Base-by-base conservation (phyloP, 352 stramenopile genomes). In the Globisporangium mamillatum region DNA sequence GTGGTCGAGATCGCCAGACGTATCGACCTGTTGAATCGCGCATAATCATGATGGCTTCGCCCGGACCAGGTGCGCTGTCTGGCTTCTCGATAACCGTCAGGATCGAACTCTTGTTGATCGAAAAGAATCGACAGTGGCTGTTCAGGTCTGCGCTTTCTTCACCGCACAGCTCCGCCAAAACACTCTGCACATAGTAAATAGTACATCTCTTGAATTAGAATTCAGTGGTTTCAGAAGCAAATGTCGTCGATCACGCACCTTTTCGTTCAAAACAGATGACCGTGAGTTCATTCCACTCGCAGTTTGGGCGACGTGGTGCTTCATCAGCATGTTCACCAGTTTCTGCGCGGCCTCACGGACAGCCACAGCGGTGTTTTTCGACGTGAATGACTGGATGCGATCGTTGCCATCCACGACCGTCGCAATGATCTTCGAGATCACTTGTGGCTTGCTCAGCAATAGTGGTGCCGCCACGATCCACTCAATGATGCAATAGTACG, bases 301-400 rank as follows among this genome's bases (percentile, higher is more conserved):
- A 0, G 80, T 78, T 60, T 89, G 79, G 1, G 84, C 84, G n/a
- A 88, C 79, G 65, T 96, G 88, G 65, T 94, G 86, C 67, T 96
- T 96, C 81, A 96, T 91, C 38, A 96, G 69, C 81, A 92, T 93
- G 63, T 89, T 92, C 18, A 94, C 75, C 10, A 96, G 64, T 60
- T 92, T 89, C 64, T 94, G 85, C 9, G 88, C 87, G 46, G 86
- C 84, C 44, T 91, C 81, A 3, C 86, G 88, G 12, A 90, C 83
- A 8, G 83, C 78, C 64, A 85, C 71, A 6, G 76, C 77, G 0
- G 80, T 79, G 29, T 65, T 81, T 64, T 83, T 80, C 1, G 79
- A 80, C 14, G 77, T 76, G 59, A 87, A 84, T 20, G 85, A 89
- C 48, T 89, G 83, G 14, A 88, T 84, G 34, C 82, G 76, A 52